Conservation (phyloP, 129 eudicot genomes). For the Lactuca sativa region DNA sequence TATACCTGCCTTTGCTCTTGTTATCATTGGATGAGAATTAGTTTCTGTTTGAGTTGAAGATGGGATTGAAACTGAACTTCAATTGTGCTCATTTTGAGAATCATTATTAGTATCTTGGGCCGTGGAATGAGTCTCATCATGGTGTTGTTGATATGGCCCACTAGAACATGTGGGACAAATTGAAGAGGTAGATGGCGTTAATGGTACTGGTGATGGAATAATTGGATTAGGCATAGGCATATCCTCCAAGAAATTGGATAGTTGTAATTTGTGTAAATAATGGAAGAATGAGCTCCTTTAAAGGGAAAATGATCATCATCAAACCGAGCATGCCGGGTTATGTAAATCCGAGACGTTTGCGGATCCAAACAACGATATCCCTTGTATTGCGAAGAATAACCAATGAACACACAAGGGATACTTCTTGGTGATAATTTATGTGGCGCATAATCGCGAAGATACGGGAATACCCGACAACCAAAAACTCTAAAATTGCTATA, state of each 20-base stretch:
- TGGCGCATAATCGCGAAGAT: too few relatives aligned
- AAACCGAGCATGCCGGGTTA: not conserved
- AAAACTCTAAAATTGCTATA: too few relatives aligned
- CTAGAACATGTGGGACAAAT: not conserved
- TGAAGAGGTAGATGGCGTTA: not conserved
- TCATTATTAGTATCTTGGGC: not conserved
- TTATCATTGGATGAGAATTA: not conserved
- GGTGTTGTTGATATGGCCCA: not conserved
- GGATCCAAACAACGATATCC: too few relatives aligned
- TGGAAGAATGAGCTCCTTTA: not conserved
- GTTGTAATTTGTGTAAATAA: not conserved
- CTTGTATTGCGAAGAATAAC: too few relatives aligned
- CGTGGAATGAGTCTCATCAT: not conserved
- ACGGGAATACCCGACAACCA: too few relatives aligned
- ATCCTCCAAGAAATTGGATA: not conserved
- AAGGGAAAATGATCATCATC: not conserved
- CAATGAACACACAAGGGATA: too few relatives aligned
- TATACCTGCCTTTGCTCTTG: not conserved
- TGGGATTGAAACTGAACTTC: too few relatives aligned
- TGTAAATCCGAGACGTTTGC: too few relatives aligned
- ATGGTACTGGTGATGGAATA: not conserved
- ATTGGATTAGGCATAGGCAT: not conserved
- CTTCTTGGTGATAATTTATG: too few relatives aligned
- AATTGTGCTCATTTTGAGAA: not conserved
- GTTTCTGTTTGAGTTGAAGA: not conserved